Evolutionary conservation across 1,284 basidiomycete species (phyloP), one percentile per base, ranked within the genome.

Genomic region (Athelia sp.): DNA sequence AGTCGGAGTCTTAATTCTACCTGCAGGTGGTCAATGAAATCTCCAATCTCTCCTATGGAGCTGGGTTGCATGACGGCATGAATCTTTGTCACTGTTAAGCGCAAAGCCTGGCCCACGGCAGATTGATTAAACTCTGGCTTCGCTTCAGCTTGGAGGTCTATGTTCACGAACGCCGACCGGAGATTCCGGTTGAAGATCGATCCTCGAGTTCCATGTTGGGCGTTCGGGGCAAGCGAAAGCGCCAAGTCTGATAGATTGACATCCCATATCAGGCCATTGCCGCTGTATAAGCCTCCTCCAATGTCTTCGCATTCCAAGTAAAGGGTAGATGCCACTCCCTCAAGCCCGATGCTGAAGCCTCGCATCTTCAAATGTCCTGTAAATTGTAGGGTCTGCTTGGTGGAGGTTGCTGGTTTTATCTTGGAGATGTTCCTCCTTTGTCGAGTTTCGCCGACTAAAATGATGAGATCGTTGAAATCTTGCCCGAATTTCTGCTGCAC

Each of bases 41-140:
- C 93, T 14, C 87, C 88, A 11, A 96, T 70, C 61, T 94, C 90
- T 29, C 87, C 86, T 46, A 96, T 84, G 0, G 93, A 93, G 52
- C 89, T 90, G 15, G 93, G 85, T 63, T 94, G 92, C 86, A 95
- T 86, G 43, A 95, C 89, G 1, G 93, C 91, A 62, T 96, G 91
- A 4, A 92, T 82, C 62, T 87, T 88, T 4, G 79, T 80, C 21
- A 94, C 66, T 1, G 68, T 65, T 24, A 93, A 54, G 38, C 81
- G 72, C 15, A 89, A 59, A 23, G 64, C 55, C 40, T 76, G 75
- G 40, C 65, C 67, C n/a, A 56, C 50, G 4, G 62, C 58, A 4
- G 53, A 43, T 11, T 54, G 59, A 2, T 64, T 55, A 15, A 59
- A 56, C 43, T 58, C 57, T 23, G 61, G 60, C 62, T 61, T 66